These are phyloP conservation scores for Dactylella cylindrospora DNA, from an alignment of 2,329 filamentous ascomycete genomes.

Conservation along the genomic window DNA sequence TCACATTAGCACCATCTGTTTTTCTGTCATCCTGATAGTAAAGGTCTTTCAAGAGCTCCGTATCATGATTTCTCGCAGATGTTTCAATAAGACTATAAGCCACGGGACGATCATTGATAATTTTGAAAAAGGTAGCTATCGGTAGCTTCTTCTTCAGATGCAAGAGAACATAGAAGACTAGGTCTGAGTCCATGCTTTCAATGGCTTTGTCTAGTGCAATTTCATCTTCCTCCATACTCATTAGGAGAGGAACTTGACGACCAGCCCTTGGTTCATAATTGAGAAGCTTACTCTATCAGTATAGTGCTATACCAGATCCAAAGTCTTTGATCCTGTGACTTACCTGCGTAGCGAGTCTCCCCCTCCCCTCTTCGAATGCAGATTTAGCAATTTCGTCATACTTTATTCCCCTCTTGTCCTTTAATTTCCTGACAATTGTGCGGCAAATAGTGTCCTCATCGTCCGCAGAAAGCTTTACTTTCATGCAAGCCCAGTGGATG, in stretches of 20 bases:
- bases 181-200: slow-evolving; percentile 89
- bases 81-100: slow-evolving; percentile 89
- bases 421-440: slow-evolving; percentile 80
- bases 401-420: slow-evolving; percentile 86
- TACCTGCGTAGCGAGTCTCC: slow-evolving; percentile 71
- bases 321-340: not conserved
- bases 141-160: slow-evolving; percentile 88
- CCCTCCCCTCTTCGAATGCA: slow-evolving; percentile 89
- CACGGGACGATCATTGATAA: slow-evolving; percentile 79
- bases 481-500: slow-evolving; percentile 94
- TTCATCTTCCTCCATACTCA: slow-evolving; percentile 94
- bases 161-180: slow-evolving; percentile 84
- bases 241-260: slow-evolving; percentile 88
- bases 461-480: slow-evolving; percentile 79
- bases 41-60: slow-evolving; percentile 82
- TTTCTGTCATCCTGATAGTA: slow-evolving; percentile 97
- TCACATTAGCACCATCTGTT: slow-evolving; percentile 81
- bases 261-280: slow-evolving; percentile 93
- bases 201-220: slow-evolving; percentile 95
- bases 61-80: slow-evolving; percentile 75
- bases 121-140: slow-evolving; percentile 86
- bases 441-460: slow-evolving; percentile 86
- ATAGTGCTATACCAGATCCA: not conserved
- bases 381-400: slow-evolving; percentile 92
- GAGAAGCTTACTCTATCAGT: slow-evolving; percentile 61